Evolutionary conservation across 345 rosid species (phyloP), one percentile per base, ranked within the genome.

Genomic region (Kernera saxatilis): DNA sequence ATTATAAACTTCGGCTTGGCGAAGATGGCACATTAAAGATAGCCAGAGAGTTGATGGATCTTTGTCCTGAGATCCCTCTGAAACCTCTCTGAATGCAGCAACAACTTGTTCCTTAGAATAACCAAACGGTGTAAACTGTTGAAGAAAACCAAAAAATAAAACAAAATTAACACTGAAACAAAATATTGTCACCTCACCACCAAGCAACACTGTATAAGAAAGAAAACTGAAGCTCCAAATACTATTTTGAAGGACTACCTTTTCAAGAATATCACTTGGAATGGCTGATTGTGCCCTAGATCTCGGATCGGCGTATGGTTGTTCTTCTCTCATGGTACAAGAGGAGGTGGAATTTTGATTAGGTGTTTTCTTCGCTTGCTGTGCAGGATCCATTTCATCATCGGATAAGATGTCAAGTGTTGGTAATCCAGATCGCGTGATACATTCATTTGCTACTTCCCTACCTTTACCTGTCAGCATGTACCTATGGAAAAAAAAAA

Each of bases 391-490:
- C 35, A 61, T 79, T 46, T 73, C 84, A 29, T 60, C 76, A 53
- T 70, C 77, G 30, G 78, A 67, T 59, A 72, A 49, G 61, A 58
- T 72, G 57, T 75, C 79, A 21, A 36, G 44, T 45, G 92, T 82
- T 19, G 39, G 64, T 75, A 91, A 55, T 75, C 87, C 85, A 75
- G 99, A 89, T 78, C 92, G 82, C 58, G 46, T 49, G 33, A 86
- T 79, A 75, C 97, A 91, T 30, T 89, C 91, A 18, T 67, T 81
- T 49, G 97, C 97, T 66, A 80, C 84, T 51, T 87, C 90, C 61
- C 53, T 79, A 63, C 99, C 98, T 82, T 84, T 90, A 66, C 45
- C 83, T 52, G 96, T 89, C 80, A 93, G 85, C 97, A 83, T 93
- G 78, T 87, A 93, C 84, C 97, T 93, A 55, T 3, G 36, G 6